phyloP scores from a whole-genome alignment of 192 early-diverging fungal genomes.

The Lobosporangium transversale region DNA sequence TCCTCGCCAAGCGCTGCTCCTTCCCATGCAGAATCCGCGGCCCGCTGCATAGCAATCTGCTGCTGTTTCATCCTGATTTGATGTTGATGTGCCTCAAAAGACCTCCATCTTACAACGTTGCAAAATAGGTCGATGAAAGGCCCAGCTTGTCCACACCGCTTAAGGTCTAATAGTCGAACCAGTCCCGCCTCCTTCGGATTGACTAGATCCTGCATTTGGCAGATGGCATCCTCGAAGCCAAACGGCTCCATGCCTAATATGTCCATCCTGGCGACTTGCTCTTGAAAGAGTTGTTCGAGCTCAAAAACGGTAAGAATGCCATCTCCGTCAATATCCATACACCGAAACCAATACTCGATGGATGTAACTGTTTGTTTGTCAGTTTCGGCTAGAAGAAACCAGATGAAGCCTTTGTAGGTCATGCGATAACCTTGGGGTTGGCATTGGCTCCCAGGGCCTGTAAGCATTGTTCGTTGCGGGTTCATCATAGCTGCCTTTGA shows the following conservation, averaged over 20 bases:
- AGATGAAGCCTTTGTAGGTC: constrained; percentile 87
- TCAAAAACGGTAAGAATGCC: constrained; percentile 88
- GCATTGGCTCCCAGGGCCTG: constrained; percentile 34
- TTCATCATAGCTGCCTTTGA: constrained; percentile 1
- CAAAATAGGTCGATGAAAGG: constrained; percentile 51
- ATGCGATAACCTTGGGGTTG: constrained; percentile 63
- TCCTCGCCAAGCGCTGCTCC: constrained; percentile 35
- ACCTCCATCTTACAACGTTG: constrained; percentile 42
- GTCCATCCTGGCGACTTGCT: constrained; percentile 67
- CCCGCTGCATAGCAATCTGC: constrained; percentile 51
- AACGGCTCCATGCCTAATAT: constrained; percentile 48
- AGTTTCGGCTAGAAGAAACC: constrained; percentile 86
- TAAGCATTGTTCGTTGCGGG: constrained; percentile 5
- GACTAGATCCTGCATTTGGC: constrained; percentile 53
- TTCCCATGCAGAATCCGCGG: constrained; percentile 48
- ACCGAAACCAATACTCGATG: constrained; percentile 87
- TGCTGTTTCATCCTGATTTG: constrained; percentile 51
- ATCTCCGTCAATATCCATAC: constrained; percentile 91
- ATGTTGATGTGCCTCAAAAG: constrained; percentile 51
- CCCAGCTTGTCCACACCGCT: constrained; percentile 49
- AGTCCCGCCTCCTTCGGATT: constrained; percentile 23
- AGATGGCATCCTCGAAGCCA: constrained; percentile 48
- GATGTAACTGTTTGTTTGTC: constrained; percentile 74
- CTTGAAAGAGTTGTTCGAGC: constrained; percentile 84
- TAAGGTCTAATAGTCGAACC: constrained; percentile 37